Evolutionary conservation across 495 filamentous ascomycete species (phyloP).

Genomic region (Penicillium flavigenum): DNA sequence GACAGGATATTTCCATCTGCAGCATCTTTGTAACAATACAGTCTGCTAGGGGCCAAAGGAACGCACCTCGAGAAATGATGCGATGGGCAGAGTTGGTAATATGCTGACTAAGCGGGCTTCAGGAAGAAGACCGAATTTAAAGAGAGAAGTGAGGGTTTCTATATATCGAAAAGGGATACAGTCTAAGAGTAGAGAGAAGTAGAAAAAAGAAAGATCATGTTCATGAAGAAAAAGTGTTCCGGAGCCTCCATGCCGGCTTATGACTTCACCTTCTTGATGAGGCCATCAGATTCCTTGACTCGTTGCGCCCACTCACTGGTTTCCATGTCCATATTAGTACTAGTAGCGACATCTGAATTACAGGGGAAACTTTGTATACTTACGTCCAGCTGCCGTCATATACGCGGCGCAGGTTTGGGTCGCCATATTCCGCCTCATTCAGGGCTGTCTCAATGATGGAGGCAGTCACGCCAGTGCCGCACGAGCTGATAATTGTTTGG

Average conservation of each 20-base stretch:
- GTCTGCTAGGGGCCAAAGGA: conserved; percentile 6
- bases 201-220: conserved; percentile 18
- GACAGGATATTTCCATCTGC: conserved; percentile 32
- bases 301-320: conserved; percentile 75
- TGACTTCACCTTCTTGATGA: conserved; percentile 55
- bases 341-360: background rate
- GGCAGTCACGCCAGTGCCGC: conserved; percentile 95
- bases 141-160: background rate
- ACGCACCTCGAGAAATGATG: conserved; percentile 6
- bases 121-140: background rate
- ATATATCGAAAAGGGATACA: conserved; percentile 10
- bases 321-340: conserved; percentile 16
- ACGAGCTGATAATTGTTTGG: conserved; percentile 85
- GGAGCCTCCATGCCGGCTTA: conserved; percentile 12
- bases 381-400: conserved; percentile 99
- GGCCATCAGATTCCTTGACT: conserved; percentile 55
- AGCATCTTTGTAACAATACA: conserved; percentile 41
- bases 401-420: conserved; percentile 64
- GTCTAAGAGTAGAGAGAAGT: conserved; percentile 11
- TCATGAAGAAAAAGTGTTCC: conserved; percentile 12
- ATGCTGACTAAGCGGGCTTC: conserved; percentile 12
- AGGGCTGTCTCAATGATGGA: conserved; percentile 87
- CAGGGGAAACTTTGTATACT: conserved; percentile 42
- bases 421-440: conserved; percentile 70
- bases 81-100: conserved; percentile 11